Conservation (phyloP, 225 moss, liverwort and hornwort species). For the Climacium dendroides region DNA sequence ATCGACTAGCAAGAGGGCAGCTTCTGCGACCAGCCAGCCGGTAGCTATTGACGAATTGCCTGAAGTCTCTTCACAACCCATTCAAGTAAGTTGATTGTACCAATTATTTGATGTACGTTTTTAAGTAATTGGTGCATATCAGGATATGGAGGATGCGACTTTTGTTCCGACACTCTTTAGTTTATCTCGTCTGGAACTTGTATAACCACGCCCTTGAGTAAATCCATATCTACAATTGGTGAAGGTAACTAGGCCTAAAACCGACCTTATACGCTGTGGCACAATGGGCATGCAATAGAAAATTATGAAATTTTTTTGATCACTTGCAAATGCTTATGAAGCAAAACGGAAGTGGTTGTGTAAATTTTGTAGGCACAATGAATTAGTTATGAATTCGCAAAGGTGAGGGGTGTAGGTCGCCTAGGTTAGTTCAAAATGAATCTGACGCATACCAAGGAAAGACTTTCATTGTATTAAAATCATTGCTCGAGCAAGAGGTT, state of each 20-base stretch:
- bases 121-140: background rate
- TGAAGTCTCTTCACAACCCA: slow-evolving; percentile 81
- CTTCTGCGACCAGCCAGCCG: slow-evolving; percentile 34
- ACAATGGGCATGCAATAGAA: background rate
- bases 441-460: background rate
- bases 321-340: background rate
- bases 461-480: background rate
- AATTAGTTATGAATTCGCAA: background rate
- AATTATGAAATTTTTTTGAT: background rate
- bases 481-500: background rate
- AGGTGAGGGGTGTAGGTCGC: background rate
- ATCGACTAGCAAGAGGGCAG: slow-evolving; percentile 38
- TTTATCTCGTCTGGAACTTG: background rate
- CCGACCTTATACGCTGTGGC: background rate
- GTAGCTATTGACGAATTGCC: slow-evolving; percentile 41
- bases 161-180: background rate
- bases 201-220: background rate
- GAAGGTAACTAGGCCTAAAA: background rate
- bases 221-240: background rate
- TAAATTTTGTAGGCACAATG: background rate
- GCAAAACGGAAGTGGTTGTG: too few species aligned
- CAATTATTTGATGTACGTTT: background rate
- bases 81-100: slow-evolving; percentile 14
- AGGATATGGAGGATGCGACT: background rate
- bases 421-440: background rate